Evolutionary conservation across 495 filamentous ascomycete species (phyloP).

Genomic region (Hypoxylon perforatum): DNA sequence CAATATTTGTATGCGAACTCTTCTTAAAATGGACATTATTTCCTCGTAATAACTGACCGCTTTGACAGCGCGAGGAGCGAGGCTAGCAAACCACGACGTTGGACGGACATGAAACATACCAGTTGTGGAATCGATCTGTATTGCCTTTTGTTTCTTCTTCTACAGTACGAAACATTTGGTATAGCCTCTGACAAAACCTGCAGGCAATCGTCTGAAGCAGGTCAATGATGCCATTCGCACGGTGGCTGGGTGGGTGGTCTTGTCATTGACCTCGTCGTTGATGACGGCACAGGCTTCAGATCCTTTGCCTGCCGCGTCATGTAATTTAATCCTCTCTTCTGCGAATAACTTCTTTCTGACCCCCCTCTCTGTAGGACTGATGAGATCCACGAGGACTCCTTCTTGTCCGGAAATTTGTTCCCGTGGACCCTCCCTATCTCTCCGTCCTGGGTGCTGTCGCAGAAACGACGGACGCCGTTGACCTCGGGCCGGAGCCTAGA

Average conservation of each 20-base stretch:
- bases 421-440: slow-evolving; percentile 62
- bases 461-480: slow-evolving; percentile 65
- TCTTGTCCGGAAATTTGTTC: slow-evolving; percentile 86
- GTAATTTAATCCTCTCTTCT: slow-evolving; percentile 53
- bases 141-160: not conserved
- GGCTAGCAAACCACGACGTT: slow-evolving; percentile 21
- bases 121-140: not conserved
- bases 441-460: not conserved
- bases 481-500: slow-evolving; percentile 79
- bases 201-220: too few species aligned
- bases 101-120: slow-evolving; percentile 19
- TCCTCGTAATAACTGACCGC: slow-evolving; percentile 29
- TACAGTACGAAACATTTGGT: not conserved
- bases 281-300: slow-evolving; percentile 52
- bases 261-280: not conserved
- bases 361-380: slow-evolving; percentile 70
- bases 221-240: too few species aligned
- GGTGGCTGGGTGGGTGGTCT: too few species aligned
- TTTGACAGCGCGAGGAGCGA: slow-evolving; percentile 28
- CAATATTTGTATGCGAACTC: slow-evolving; percentile 25
- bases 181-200: not conserved
- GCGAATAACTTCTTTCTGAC: slow-evolving; percentile 55
- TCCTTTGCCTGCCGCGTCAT: slow-evolving; percentile 51
- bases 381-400: slow-evolving; percentile 74
- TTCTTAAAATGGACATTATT: slow-evolving; percentile 30